A percentile compares a stretch with the other conserved stretches of the same genome.
Conservation (phyloP, 2,329 filamentous ascomycete genomes). For the Scortechinia acanthostroma region DNA sequence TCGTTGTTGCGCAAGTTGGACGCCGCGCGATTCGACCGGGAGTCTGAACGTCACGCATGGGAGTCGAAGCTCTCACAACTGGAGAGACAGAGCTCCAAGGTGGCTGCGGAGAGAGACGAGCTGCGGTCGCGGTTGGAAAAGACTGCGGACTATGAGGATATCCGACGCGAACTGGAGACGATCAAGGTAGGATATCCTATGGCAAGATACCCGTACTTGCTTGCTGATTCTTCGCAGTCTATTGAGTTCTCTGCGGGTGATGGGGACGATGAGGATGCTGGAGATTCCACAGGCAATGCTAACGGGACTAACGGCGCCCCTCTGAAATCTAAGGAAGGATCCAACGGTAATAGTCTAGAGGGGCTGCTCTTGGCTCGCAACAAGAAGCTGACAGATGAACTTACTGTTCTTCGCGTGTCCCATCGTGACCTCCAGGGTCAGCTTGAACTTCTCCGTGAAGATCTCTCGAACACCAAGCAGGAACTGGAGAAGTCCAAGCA, state of each 20-base stretch:
- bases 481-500: slow-evolving; percentile 80
- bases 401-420: slow-evolving; percentile 85
- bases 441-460: slow-evolving; percentile 74
- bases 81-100: slow-evolving; percentile 68
- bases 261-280: slow-evolving; percentile 78
- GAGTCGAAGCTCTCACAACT: slow-evolving; percentile 71
- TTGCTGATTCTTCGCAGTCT: too few species aligned
- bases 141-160: slow-evolving; percentile 89
- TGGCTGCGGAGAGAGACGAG: slow-evolving; percentile 74
- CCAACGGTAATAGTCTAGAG: slow-evolving; percentile 75
- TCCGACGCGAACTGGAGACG: slow-evolving; percentile 92
- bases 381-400: slow-evolving; percentile 90
- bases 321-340: slow-evolving; percentile 42
- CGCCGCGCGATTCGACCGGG: slow-evolving; percentile 73
- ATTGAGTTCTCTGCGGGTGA: slow-evolving; percentile 50
- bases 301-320: slow-evolving; percentile 17
- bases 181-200: slow-evolving; percentile 67
- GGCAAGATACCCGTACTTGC: too few species aligned
- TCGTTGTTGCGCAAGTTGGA: slow-evolving; percentile 85
- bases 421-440: slow-evolving; percentile 83
- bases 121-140: slow-evolving; percentile 77
- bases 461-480: slow-evolving; percentile 73
- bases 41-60: slow-evolving; percentile 69
- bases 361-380: slow-evolving; percentile 86
- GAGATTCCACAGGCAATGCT: slow-evolving; percentile 20